A percentile compares a stretch with the other conserved stretches of the same genome.
These are phyloP conservation scores for Vanderwaltozyma yarrowii DNA, from an alignment of 805 yeast species.

Conservation along the genomic window DNA sequence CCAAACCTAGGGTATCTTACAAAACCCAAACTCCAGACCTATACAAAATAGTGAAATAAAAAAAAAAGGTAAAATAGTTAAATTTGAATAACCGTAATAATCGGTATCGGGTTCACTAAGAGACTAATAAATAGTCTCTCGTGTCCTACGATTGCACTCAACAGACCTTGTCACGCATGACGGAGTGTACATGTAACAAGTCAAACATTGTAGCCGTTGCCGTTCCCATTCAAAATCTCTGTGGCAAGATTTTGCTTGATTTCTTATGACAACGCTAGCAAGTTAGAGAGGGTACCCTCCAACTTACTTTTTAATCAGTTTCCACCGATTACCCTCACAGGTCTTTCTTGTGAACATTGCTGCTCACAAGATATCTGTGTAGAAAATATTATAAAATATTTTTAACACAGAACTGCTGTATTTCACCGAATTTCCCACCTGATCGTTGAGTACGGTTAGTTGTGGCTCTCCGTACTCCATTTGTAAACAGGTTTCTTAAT, in stretches of 20 bases:
- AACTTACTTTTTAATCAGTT: not conserved
- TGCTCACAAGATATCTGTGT: not conserved
- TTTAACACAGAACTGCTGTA: slow-evolving; percentile 23
- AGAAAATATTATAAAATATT: slow-evolving; percentile 3
- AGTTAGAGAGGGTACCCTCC: too few species aligned
- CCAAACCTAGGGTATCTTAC: too few species aligned
- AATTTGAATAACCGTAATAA: slow-evolving; percentile 25
- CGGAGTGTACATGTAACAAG: slow-evolving; percentile 3
- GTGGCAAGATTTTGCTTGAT: slow-evolving; percentile 7
- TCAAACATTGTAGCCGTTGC: slow-evolving; percentile 26
- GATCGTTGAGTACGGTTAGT: slow-evolving; percentile 3
- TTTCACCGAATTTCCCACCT: slow-evolving; percentile 34
- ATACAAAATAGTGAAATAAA: not conserved
- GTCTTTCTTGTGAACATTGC: too few species aligned
- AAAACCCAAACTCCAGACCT: too few species aligned
- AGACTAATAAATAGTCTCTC: too few species aligned
- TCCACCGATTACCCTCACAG: slow-evolving; percentile 15
- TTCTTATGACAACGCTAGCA: slow-evolving; percentile 26
- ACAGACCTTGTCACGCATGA: slow-evolving; percentile 18
- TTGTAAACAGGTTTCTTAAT: slow-evolving; percentile 22
- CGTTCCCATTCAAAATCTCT: slow-evolving; percentile 22
- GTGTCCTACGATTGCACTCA: slow-evolving; percentile 32
- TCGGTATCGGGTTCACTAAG: slow-evolving; percentile 33
- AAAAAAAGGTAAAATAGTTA: slow-evolving; percentile 5
- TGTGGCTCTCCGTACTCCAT: not conserved